Evolutionary conservation across 345 rosid species (phyloP), one percentile per base, ranked within the genome.

Genomic region (Erysimum cheiranthoides): DNA sequence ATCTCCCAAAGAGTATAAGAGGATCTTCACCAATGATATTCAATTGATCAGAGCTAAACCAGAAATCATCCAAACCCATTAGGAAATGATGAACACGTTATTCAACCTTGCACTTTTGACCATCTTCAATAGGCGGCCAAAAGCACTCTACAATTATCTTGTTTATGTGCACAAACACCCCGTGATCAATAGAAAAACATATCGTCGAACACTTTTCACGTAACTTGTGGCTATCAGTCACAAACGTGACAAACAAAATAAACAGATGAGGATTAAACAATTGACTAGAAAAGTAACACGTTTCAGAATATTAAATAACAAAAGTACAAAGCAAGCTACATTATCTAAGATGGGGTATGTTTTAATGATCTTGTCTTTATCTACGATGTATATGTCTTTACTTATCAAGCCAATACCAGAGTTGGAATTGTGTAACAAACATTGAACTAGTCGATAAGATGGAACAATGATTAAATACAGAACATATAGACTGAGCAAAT

Each of bases 181-280:
- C 31, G 64, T 59, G 64, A 36, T 35, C 64, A 10, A 34, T 59
- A 17, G 62, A 16, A 27, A 8, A 16, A 16, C 2, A 25, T 17
- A 30, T 59, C 14, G 43, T 10, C 45, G 30, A 18, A 60, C 17
- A 36, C 43, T 34, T 34, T 58, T 58, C 4, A 0, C 8, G 25
- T 17, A 39, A 59, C 65, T 60, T 18, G 65, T 39, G 4, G 42
- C 35, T 25, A 59, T 59, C 35, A 39, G 11, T 61, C 66, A 61
- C 66, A 61, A 39, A 18, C 46, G 65, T 59, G 43, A 58, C 9
- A 17, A 34, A 60, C 46, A 10, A 18, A 60, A 38, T 30, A 35
- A 12, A 4, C 12, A 27, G 50, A 61, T 17, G 35, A 39, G 32
- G 32, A 39, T 39, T 39, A 25, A 51, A 61, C 49, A 61, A 39